phyloP scores from a whole-genome alignment of 2,329 filamentous ascomycete genomes.

The Metarhizium humberi region DNA sequence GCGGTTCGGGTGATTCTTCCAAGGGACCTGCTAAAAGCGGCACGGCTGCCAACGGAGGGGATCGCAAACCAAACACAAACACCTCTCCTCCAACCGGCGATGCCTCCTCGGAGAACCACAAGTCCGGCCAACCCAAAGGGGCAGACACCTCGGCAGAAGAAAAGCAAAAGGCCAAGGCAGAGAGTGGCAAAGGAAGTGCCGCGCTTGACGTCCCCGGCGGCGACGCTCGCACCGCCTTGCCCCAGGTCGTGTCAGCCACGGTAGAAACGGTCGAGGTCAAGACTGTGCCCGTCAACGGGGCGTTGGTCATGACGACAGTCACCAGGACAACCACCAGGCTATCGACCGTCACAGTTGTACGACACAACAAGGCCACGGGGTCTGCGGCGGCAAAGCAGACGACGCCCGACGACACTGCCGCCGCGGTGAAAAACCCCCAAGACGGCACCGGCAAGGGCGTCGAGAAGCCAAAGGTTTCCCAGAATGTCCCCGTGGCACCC shows the following conservation, averaged over 20 bases:
- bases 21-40: not conserved
- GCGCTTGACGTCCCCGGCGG: too few species aligned
- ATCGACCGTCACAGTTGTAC: conserved; percentile 9
- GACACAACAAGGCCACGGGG: conserved; percentile 4
- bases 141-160: not conserved
- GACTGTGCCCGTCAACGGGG: conserved; percentile 7
- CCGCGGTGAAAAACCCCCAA: not conserved
- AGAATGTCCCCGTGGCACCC: not conserved
- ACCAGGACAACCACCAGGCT: conserved; percentile 10
- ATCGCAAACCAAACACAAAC: too few species aligned
- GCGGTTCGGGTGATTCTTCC: not conserved
- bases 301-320: conserved; percentile 12
- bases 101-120: not conserved
- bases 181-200: too few species aligned
- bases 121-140: not conserved
- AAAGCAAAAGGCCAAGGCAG: not conserved
- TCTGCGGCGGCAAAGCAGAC: not conserved
- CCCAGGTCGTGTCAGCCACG: not conserved
- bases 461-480: not conserved
- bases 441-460: too few species aligned
- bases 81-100: not conserved
- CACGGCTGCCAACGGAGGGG: not conserved
- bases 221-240: not conserved
- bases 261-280: not conserved
- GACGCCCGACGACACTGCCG: conserved; percentile 2